Percentiles rank a stretch among this genome's conserved stretches.
These are phyloP conservation scores for Vitis riparia DNA, from an alignment of 164 flowering plant genomes.

Conservation along the genomic window DNA sequence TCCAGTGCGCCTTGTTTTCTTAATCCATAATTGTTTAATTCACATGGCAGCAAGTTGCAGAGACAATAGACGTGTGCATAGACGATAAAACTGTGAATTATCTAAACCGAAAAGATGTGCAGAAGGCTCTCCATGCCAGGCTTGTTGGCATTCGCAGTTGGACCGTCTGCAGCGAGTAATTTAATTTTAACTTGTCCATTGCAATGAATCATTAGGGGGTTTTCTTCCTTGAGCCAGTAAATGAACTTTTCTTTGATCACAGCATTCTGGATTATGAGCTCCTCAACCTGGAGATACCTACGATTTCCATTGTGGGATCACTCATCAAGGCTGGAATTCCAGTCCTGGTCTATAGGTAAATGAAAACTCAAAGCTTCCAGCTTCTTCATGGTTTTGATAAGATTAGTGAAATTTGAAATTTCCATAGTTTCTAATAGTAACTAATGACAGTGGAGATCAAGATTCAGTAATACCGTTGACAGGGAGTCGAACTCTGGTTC, in stretches of 20 bases:
- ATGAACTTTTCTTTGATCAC: constrained; percentile 1
- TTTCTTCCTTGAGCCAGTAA: neutral
- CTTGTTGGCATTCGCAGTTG: constrained; percentile 68
- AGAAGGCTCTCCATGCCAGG: constrained; percentile 83
- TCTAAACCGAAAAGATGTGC: constrained; percentile 80
- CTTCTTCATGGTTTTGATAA: neutral
- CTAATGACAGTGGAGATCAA: constrained; percentile 53
- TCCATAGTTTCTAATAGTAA: neutral
- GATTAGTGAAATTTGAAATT: neutral
- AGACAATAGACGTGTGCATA: constrained; percentile 79
- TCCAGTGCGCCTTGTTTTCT: neutral
- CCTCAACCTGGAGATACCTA: constrained; percentile 79
- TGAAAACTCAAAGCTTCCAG: neutral
- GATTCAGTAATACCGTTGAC: constrained; percentile 62
- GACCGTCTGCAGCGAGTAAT: constrained; percentile 90
- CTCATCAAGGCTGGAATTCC: constrained; percentile 68
- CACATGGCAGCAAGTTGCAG: constrained; percentile 44
- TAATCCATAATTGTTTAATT: too few relatives aligned
- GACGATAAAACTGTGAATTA: constrained; percentile 84
- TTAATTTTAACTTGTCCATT: neutral
- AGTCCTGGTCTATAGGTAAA: constrained; percentile 78
- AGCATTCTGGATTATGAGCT: constrained; percentile 75
- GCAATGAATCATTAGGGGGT: neutral
- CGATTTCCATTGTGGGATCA: constrained; percentile 59
- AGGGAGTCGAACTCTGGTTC: constrained; percentile 45